Base-by-base conservation (phyloP, 768 basidiomycete genomes). In the Fibroporia radiculosa region DNA sequence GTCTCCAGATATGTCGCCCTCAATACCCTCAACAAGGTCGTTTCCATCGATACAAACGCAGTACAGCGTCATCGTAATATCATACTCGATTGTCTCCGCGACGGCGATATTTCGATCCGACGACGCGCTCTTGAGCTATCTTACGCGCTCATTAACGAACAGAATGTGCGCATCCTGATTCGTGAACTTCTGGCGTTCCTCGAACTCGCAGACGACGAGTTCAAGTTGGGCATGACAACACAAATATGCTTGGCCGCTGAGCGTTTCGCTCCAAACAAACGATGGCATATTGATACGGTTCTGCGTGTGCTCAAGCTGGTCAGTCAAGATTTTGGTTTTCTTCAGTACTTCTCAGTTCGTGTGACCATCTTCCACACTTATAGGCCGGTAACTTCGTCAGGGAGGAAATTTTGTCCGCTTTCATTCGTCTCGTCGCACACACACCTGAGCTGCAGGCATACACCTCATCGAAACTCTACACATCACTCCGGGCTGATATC, bases 221-320 rank as follows among this genome's bases (percentile, higher is more conserved):
- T 99, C 72, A 99, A 99, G 67, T 78, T 91, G 12, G 87, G 91
- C 1, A 85, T 99, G 82, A 99, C 96, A 0, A 97, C 95, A 0
- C 95, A 99, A 63, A 93, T 99, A 38, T 90, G 84, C 43, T 70
- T 97, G 20, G 95, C 93, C 2, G 96, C 96, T 0, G 96, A 99
- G 64, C 74, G 93, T 35, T 98, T 90, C 59, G 95, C 95, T 0
- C 96, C 96, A 0, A 97, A 95, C 64, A 93, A 93, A 65, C 75
- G 96, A 51, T 99, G 95, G 95, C 96, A 99, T 61, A 99, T 99
- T 42, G 96, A 98, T 62, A 98, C 96, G 0, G 89, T 97, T 3
- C 66, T 99, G 38, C 78, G 96, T 23, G 89, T 92, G 2, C 64
- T 99, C 50, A 93, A 93, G 62, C 67, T 97, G 57, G 93, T 95